A percentile compares a stretch with the other conserved stretches of the same genome.
Evolutionary conservation across 2,329 filamentous ascomycete genomes (phyloP).

Genomic region (Esteya vermicola): DNA sequence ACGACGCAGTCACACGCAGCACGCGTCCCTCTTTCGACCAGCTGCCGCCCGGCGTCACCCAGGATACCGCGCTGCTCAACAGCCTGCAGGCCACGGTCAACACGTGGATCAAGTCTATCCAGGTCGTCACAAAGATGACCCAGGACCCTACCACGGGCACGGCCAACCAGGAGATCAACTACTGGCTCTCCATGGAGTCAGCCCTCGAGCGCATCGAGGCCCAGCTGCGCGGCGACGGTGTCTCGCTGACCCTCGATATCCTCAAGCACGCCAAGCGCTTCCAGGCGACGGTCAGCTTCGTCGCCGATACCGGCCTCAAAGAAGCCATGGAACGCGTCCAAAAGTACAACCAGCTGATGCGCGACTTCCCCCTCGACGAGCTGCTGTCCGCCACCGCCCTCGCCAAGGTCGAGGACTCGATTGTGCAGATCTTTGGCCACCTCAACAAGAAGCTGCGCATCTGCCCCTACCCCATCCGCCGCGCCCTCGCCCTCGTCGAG

Average conservation of each 20-base stretch:
- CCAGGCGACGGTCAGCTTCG: slow-evolving; percentile 93
- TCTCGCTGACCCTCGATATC: slow-evolving; percentile 82
- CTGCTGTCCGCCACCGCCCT: slow-evolving; percentile 83
- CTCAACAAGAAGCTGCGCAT: slow-evolving; percentile 97
- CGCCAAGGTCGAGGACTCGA: slow-evolving; percentile 74
- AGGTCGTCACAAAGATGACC: slow-evolving; percentile 87
- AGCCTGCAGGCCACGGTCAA: slow-evolving; percentile 88
- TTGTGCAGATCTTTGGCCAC: slow-evolving; percentile 81
- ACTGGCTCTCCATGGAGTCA: slow-evolving; percentile 95
- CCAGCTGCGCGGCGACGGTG: slow-evolving; percentile 78
- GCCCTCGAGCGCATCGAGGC: slow-evolving; percentile 82
- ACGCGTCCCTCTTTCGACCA: slow-evolving; percentile 62
- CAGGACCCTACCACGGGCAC: slow-evolving; percentile 64
- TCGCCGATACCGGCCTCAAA: slow-evolving; percentile 87
- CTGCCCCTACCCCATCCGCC: slow-evolving; percentile 84
- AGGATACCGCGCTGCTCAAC: slow-evolving; percentile 87
- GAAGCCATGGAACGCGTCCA: slow-evolving; percentile 93
- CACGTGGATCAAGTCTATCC: slow-evolving; percentile 97
- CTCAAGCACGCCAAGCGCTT: slow-evolving; percentile 95
- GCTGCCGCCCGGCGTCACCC: slow-evolving; percentile 60
- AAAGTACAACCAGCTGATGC: slow-evolving; percentile 98
- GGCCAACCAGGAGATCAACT: slow-evolving; percentile 95
- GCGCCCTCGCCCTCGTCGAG: slow-evolving; percentile 87
- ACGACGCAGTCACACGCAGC: slow-evolving; percentile 56
- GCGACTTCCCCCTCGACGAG: slow-evolving; percentile 93